Evolutionary conservation across 192 early-diverging fungal species (phyloP), one percentile per base, ranked within the genome.

Genomic region (Coemansia sp.): DNA sequence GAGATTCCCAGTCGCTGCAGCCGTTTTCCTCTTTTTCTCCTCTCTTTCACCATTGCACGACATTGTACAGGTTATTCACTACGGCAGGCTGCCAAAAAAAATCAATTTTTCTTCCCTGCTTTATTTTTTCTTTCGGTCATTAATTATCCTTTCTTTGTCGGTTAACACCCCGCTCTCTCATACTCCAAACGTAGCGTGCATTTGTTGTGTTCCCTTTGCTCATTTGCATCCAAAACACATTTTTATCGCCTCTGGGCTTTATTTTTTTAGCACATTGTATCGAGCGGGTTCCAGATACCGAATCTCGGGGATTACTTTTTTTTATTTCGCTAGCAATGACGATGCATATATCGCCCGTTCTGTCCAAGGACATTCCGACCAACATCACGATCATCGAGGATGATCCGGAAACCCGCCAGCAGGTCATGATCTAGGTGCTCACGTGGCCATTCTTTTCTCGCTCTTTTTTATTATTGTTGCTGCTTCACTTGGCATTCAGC

Each of bases 361-460:
- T 55, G 50, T 34, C 20, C 46, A 75, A 75, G 55, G 73, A 75
- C 42, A 69, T 75, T 30, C 66, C 66, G 2, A 75, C 62, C 22
- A 75, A 75, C 50, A 69, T 75, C 27, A 62, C 53, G n/a, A 61
- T 75, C 10, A 69, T 75, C 34, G 73, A 75, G 31, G 73, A 75
- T 50, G 73, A 75, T 45, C 44, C 46, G 6, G 73, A 75, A 38
- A 75, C 73, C 8, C 61, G 73, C 20, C 17, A 43, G 28, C 50
- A 55, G 30, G 26, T 69, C 1, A 21, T 68, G 38, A 72, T 52
- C 19, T 45, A 45, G 43, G 9, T 9, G 12, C 23, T 26, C 21
- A 21, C 14, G n/a, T 45, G 23, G 7, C 43, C n/a, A n/a, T 11
- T 39, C n/a, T 17, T 12, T 23, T 42, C n/a, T 40, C 20, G 10